A percentile compares a stretch with the other conserved stretches of the same genome.
These are phyloP conservation scores for Lepiota brunneoincarnata DNA, from an alignment of 768 basidiomycete species.

Conservation along the genomic window DNA sequence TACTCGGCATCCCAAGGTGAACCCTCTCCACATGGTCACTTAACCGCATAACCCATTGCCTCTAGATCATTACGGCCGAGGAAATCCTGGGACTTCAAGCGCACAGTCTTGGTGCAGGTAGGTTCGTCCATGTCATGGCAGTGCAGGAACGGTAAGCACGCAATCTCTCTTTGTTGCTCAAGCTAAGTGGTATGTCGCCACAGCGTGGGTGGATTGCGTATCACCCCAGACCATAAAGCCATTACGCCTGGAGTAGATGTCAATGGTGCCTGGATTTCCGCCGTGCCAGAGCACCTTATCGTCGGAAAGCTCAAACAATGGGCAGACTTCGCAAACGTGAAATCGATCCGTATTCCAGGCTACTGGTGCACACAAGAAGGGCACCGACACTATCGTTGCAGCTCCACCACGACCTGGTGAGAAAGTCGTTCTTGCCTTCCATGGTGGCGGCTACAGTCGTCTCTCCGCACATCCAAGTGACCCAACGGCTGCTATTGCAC, in stretches of 20 bases:
- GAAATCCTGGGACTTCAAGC: slow-evolving; percentile 42
- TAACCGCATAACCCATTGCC: not conserved
- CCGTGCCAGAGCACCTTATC: slow-evolving; percentile 36
- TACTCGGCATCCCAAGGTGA: slow-evolving; percentile 37
- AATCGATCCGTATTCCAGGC: slow-evolving; percentile 46
- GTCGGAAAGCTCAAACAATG: slow-evolving; percentile 40
- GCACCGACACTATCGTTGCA: slow-evolving; percentile 30
- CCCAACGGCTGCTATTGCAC: slow-evolving; percentile 40
- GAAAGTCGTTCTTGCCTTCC: slow-evolving; percentile 59
- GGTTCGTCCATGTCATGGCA: slow-evolving; percentile 26
- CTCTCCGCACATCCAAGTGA: slow-evolving; percentile 58
- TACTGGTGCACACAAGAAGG: slow-evolving; percentile 54
- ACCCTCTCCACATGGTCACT: not conserved
- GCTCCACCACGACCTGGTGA: slow-evolving; percentile 43
- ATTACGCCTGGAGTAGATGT: slow-evolving; percentile 38
- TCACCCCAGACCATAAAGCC: slow-evolving; percentile 35
- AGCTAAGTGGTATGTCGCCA: not conserved
- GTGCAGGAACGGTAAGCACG: slow-evolving; percentile 25
- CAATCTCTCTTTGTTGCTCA: not conserved
- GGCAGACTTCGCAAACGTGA: slow-evolving; percentile 36
- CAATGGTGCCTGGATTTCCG: slow-evolving; percentile 49
- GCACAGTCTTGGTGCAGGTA: slow-evolving; percentile 34
- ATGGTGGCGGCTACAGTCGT: slow-evolving; percentile 58
- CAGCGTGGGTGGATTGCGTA: slow-evolving; percentile 22
- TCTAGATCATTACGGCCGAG: slow-evolving; percentile 41